These are phyloP conservation scores for Physcomitrium patens DNA, from an alignment of 225 moss, liverwort and hornwort species.

Conservation along the genomic window DNA sequence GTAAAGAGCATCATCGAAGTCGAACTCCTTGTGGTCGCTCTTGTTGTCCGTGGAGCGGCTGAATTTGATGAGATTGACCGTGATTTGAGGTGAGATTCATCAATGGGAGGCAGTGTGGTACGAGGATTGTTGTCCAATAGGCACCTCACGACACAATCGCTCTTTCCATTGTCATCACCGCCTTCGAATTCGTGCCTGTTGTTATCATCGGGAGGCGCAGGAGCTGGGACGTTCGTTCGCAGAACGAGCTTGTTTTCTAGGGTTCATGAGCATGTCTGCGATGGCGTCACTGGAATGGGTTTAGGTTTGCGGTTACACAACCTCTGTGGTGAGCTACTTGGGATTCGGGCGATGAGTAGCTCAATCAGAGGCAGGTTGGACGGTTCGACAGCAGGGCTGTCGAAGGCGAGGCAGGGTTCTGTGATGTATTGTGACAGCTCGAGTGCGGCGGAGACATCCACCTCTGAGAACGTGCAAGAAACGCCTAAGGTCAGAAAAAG, in stretches of 20 bases:
- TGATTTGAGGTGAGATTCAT: conserved; percentile 5
- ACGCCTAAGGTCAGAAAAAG: conserved; percentile 26
- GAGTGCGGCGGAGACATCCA: conserved; percentile 50
- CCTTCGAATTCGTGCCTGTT: conserved; percentile 30
- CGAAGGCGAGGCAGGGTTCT: conserved; percentile 34
- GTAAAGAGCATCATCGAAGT: too few species aligned
- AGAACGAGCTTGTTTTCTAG: conserved; percentile 37
- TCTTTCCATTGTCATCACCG: conserved; percentile 1
- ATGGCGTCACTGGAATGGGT: conserved; percentile 16
- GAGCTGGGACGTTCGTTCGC: conserved; percentile 10
- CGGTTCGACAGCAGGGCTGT: conserved; percentile 7
- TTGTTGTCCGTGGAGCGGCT: not conserved
- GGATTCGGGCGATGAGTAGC: conserved; percentile 28
- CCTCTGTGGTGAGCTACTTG: conserved; percentile 22
- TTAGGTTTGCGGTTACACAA: conserved; percentile 21
- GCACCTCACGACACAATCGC: conserved; percentile 42
- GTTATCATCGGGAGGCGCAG: conserved; percentile 24
- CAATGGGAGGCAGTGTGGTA: conserved; percentile 59
- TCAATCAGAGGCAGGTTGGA: conserved; percentile 7
- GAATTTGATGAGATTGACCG: conserved; percentile 32
- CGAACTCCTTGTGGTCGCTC: not conserved
- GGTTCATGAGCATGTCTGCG: conserved; percentile 33
- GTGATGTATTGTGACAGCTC: conserved; percentile 41
- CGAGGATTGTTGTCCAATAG: conserved; percentile 51
- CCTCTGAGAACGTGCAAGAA: conserved; percentile 45